Percentiles rank a stretch among this genome's conserved stretches.
Conservation (phyloP, 345 rosid species). For the Salix suchowensis region DNA sequence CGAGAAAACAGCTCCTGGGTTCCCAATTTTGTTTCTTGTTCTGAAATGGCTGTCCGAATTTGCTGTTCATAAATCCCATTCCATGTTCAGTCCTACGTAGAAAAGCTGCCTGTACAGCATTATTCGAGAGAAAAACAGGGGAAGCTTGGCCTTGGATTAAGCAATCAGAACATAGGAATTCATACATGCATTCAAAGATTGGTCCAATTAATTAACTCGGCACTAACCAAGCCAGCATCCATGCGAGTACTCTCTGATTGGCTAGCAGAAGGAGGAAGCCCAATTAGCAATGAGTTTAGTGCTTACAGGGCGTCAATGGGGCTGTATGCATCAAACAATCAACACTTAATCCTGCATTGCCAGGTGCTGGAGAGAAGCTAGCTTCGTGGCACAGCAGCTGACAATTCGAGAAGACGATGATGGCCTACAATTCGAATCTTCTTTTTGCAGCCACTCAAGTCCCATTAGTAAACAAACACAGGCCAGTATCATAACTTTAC, state of each 20-base stretch:
- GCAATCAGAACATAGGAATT: background rate
- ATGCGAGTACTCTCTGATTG: constrained; percentile 22
- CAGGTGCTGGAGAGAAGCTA: constrained; percentile 3
- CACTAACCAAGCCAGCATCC: constrained; percentile 30
- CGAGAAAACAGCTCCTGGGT: background rate
- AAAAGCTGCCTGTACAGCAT: no score
- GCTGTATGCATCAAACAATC: background rate
- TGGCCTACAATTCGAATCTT: background rate
- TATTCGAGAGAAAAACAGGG: no score
- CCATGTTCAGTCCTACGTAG: no score
- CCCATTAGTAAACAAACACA: background rate
- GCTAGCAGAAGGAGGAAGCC: constrained; percentile 15
- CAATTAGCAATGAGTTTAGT: constrained; percentile 32
- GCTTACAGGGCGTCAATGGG: constrained; percentile 29
- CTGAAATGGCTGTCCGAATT: background rate
- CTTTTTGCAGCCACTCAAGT: background rate
- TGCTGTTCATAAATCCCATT: background rate
- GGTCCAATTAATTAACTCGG: constrained; percentile 17
- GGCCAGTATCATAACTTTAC: no score
- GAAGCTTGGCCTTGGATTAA: background rate
- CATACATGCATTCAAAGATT: constrained; percentile 16
- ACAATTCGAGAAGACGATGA: background rate
- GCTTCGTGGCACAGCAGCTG: background rate
- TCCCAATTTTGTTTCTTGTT: background rate
- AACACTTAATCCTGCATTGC: background rate